phyloP scores from a whole-genome alignment of 495 filamentous ascomycete species.

The Penicillium bovifimosum region DNA sequence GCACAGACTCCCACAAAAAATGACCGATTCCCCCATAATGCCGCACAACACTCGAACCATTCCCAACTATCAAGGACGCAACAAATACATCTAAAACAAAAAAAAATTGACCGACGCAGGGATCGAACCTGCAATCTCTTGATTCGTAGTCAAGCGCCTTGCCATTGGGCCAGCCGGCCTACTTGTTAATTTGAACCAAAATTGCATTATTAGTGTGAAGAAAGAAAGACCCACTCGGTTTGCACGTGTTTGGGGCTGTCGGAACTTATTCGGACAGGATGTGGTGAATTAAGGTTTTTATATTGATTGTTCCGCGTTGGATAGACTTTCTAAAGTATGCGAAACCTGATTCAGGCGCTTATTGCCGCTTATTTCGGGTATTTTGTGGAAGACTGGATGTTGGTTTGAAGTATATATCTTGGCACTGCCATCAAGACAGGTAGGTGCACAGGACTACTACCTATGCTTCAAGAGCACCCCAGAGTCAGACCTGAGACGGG shows the following conservation, averaged over 20 bases:
- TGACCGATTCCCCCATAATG: too few species aligned
- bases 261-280: neutral
- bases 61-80: neutral
- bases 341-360: too few species aligned
- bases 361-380: too few species aligned
- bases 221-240: neutral
- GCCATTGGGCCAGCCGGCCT: conserved; percentile 57
- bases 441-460: too few species aligned
- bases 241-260: neutral
- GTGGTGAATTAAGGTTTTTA: neutral
- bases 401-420: too few species aligned
- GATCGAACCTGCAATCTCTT: conserved; percentile 51
- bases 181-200: neutral
- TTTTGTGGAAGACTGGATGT: too few species aligned
- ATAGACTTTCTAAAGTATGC: too few species aligned
- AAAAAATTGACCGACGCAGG: conserved; percentile 37
- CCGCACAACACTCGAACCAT: too few species aligned
- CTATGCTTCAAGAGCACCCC: too few species aligned
- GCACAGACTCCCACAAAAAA: too few species aligned
- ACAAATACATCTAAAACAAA: neutral
- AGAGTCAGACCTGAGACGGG: too few species aligned
- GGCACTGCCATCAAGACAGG: too few species aligned
- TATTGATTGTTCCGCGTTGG: neutral
- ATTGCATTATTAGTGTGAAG: neutral
- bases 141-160: conserved; percentile 69